Percentiles rank a stretch among this genome's conserved stretches.
phyloP scores from a whole-genome alignment of 495 filamentous ascomycete species.

The Oidiodendron maius region DNA sequence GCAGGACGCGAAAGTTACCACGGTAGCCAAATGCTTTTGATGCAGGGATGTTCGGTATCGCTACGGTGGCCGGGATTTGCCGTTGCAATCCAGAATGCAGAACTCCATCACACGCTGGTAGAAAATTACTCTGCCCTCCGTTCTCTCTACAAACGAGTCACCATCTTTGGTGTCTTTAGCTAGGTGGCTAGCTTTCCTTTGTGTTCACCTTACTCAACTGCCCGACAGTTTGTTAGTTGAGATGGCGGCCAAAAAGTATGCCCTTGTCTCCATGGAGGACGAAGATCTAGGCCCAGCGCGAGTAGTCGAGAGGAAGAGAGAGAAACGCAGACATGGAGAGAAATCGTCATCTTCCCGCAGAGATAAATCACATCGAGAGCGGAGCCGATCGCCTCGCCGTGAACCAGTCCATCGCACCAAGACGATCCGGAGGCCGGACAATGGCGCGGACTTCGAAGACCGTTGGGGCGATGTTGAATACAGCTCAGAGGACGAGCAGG shows the following conservation, averaged over 20 bases:
- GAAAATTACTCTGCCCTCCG: neutral
- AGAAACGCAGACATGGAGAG: conserved; percentile 32
- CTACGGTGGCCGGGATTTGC: neutral
- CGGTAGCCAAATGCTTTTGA: conserved; percentile 13
- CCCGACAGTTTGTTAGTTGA: neutral
- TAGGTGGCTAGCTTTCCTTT: neutral
- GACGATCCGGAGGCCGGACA: conserved; percentile 47
- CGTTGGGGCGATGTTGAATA: conserved; percentile 82
- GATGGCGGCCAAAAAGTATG: conserved; percentile 64
- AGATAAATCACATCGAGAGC: conserved; percentile 28
- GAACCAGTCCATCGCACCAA: conserved; percentile 41
- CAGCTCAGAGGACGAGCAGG: conserved; percentile 41
- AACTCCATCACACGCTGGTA: neutral
- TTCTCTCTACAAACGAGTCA: neutral
- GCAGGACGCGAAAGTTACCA: conserved; percentile 14
- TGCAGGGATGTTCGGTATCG: conserved; percentile 1
- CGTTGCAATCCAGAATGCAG: neutral
- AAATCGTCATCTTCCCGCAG: conserved; percentile 28
- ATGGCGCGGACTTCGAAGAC: conserved; percentile 50
- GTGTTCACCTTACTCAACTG: neutral
- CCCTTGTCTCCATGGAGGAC: conserved; percentile 78
- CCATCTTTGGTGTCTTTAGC: neutral
- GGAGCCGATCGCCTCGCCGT: conserved; percentile 26
- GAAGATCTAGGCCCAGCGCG: conserved; percentile 51
- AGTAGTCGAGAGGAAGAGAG: conserved; percentile 35